phyloP scores from a whole-genome alignment of 1,139 yeast genomes.

The Debaryomyces sp. region DNA sequence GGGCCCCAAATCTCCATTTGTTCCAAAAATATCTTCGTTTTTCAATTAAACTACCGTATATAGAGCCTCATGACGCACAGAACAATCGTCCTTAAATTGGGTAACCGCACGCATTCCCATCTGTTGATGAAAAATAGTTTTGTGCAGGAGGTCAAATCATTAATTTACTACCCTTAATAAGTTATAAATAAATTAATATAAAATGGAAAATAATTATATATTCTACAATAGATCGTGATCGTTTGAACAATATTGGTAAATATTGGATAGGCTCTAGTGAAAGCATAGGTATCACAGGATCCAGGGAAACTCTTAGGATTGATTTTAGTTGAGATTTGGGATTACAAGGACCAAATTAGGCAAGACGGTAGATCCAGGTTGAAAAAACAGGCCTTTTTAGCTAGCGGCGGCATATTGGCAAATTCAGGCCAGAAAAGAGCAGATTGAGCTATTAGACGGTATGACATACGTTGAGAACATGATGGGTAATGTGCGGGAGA shows the following conservation, averaged over 20 bases:
- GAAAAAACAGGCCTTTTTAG: neutral
- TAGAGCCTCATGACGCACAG: neutral
- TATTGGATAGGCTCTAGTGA: neutral
- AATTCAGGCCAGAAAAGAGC: neutral
- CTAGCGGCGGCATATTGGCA: neutral
- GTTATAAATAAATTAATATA: conserved; percentile 2
- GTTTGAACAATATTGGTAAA: neutral
- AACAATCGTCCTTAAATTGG: neutral
- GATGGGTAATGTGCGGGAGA: neutral
- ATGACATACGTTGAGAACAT: neutral
- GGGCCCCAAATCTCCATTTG: neutral
- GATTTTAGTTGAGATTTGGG: neutral
- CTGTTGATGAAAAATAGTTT: neutral
- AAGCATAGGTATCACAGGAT: neutral
- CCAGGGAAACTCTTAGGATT: neutral
- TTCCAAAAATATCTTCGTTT: neutral
- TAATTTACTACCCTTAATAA: conserved; percentile 3
- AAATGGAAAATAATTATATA: neutral
- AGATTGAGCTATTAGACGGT: neutral
- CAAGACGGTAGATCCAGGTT: neutral
- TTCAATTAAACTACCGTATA: neutral
- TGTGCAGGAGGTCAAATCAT: conserved; percentile 2
- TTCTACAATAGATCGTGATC: neutral
- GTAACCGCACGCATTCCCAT: neutral
- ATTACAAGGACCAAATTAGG: neutral